A percentile compares a stretch with the other conserved stretches of the same genome.
Evolutionary conservation across 1,139 yeast genomes (phyloP).

Genomic region (Taphrina flavorubra): DNA sequence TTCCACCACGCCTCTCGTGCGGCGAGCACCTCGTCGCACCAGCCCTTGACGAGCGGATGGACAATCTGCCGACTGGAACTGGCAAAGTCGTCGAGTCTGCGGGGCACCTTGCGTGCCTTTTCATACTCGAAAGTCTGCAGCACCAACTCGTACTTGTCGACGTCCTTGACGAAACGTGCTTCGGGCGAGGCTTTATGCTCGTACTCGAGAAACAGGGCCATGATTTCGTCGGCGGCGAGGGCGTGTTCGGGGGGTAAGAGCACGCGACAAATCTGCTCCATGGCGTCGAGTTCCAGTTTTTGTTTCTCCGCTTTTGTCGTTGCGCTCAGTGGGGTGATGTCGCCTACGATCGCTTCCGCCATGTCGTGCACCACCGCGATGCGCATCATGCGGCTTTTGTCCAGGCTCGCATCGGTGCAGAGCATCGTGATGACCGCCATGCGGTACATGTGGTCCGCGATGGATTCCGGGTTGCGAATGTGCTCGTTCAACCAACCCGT

Average conservation of each 20-base stretch:
- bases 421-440: slow-evolving; percentile 86
- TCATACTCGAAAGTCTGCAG: slow-evolving; percentile 92
- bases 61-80: slow-evolving; percentile 67
- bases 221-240: slow-evolving; percentile 67
- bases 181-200: slow-evolving; percentile 82
- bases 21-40: slow-evolving; percentile 70
- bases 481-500: slow-evolving; percentile 93
- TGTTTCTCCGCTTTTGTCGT: slow-evolving; percentile 63
- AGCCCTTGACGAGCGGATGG: slow-evolving; percentile 69
- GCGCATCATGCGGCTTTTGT: slow-evolving; percentile 68
- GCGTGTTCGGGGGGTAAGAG: slow-evolving; percentile 69
- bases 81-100: slow-evolving; percentile 60
- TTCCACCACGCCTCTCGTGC: slow-evolving; percentile 61
- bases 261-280: slow-evolving; percentile 63
- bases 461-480: slow-evolving; percentile 57
- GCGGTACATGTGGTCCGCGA: slow-evolving; percentile 88
- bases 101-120: slow-evolving; percentile 48
- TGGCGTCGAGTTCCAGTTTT: slow-evolving; percentile 76
- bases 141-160: slow-evolving; percentile 91
- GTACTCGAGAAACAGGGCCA: slow-evolving; percentile 84
- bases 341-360: slow-evolving; percentile 75
- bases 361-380: slow-evolving; percentile 91
- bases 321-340: slow-evolving; percentile 28
- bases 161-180: slow-evolving; percentile 89
- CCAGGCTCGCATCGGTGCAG: slow-evolving; percentile 56